Conservation (phyloP, 129 eudicot species). For the Chrysanthemum makinoi region DNA sequence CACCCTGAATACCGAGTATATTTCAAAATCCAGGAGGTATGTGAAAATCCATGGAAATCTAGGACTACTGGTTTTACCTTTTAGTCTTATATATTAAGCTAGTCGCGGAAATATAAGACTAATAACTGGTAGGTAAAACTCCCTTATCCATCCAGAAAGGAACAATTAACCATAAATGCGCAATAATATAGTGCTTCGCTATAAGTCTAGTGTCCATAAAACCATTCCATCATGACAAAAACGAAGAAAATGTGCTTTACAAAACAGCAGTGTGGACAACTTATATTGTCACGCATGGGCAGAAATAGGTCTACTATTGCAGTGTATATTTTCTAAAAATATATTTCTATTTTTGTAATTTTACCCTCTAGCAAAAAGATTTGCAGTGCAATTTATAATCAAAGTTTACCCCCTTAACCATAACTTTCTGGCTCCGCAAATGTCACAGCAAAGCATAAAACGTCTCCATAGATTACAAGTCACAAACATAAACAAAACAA, state of each 20-base stretch:
- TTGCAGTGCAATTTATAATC: too few relatives aligned
- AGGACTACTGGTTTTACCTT: not conserved
- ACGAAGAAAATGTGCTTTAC: not conserved
- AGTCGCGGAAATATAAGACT: not conserved
- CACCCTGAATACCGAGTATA: too few relatives aligned
- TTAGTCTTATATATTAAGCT: not conserved
- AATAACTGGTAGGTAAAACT: not conserved
- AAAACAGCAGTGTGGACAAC: not conserved
- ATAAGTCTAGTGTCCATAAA: not conserved
- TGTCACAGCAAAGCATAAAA: too few relatives aligned
- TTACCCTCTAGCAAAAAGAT: too few relatives aligned
- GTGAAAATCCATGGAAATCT: not conserved
- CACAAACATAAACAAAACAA: not conserved
- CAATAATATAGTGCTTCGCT: not conserved
- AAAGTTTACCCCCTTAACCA: too few relatives aligned
- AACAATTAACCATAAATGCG: not conserved
- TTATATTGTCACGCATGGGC: not conserved
- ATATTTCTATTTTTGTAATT: too few relatives aligned
- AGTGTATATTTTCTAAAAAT: too few relatives aligned
- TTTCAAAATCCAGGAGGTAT: not conserved
- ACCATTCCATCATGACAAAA: not conserved
- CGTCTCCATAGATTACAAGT: not conserved
- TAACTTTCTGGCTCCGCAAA: too few relatives aligned
- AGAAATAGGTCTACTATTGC: too few relatives aligned
- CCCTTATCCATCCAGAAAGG: not conserved